Evolutionary conservation across 2,329 filamentous ascomycete species (phyloP), one percentile per base, ranked within the genome.

Genomic region (Tolypocladium album): DNA sequence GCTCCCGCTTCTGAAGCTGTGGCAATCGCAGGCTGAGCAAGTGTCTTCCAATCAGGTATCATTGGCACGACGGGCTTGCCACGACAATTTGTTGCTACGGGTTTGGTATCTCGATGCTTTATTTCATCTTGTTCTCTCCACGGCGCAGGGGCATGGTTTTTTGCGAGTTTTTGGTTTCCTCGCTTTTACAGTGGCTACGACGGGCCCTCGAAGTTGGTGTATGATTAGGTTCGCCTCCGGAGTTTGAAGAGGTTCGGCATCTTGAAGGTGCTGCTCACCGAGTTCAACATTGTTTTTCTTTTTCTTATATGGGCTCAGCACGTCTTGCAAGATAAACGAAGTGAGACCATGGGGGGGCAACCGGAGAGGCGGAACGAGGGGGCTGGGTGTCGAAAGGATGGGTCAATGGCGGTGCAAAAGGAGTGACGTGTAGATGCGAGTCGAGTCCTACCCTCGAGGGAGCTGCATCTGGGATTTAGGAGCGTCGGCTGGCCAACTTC

Each of bases 221-320:
- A 70, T 61, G 66, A 70, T 63, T 66, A 70, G 11, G 59, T 65
- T 61, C 65, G 64, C 62, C 63, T 59, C 61, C 56, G 56, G 58
- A 53, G 56, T 50, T 50, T 45, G 56, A 56, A 56, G 24, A 12
- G 36, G 38, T 31, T 15, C n/a, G 17, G 55, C 36, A 42, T 56
- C 55, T 42, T 42, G 55, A 56, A 24, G 55, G 55, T 42, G 55
- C 38, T 56, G 55, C 38, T 52, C 11, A n/a, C 40, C 55, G 17
- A 22, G 27, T 20, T 22, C 36, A 17, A 55, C 34, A 39, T 56
- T 50, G 8, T 34, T n/a, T 39, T 42, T 20, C 39, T 9, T 42
- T 42, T 42, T 42, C 39, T 8, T 43, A 7, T n/a, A n/a, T 9
- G 40, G 40, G 22, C 43, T 42, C 42, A 42, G 53, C 53, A 27